These are phyloP conservation scores for Gossypium stocksii DNA, from an alignment of 345 rosid species.

Conservation along the genomic window DNA sequence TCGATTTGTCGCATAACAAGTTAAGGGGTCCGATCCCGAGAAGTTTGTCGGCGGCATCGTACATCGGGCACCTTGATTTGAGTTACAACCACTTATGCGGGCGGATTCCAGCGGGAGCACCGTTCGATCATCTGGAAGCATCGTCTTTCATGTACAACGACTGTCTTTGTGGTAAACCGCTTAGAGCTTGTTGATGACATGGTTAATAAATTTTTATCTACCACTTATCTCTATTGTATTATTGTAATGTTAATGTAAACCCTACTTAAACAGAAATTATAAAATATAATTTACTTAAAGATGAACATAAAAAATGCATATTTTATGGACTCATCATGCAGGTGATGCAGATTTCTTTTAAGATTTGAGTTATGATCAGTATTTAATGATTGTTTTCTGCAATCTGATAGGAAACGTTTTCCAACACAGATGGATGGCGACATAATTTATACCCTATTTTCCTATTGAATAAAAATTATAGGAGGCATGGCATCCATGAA, in stretches of 20 bases:
- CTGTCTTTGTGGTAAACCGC: slow-evolving; percentile 86
- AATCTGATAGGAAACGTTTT: no score
- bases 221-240: background rate
- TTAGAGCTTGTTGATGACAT: slow-evolving; percentile 38
- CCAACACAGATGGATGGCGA: no score
- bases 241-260: background rate
- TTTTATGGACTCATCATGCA: no score
- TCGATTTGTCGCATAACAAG: slow-evolving; percentile 65
- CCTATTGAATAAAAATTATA: no score
- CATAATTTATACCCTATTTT: no score
- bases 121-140: slow-evolving; percentile 82
- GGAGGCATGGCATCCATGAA: no score
- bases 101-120: slow-evolving; percentile 62
- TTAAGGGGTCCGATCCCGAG: slow-evolving; percentile 63
- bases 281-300: background rate
- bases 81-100: slow-evolving; percentile 89
- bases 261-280: background rate
- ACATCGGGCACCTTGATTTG: slow-evolving; percentile 76
- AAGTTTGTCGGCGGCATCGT: slow-evolving; percentile 50
- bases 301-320: no score
- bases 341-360: no score
- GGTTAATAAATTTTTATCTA: background rate
- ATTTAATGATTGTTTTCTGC: no score
- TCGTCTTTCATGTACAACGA: slow-evolving; percentile 65
- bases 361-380: no score